These are phyloP conservation scores for Stereum hirsutum DNA, from an alignment of 1,284 basidiomycete species.

Conservation along the genomic window DNA sequence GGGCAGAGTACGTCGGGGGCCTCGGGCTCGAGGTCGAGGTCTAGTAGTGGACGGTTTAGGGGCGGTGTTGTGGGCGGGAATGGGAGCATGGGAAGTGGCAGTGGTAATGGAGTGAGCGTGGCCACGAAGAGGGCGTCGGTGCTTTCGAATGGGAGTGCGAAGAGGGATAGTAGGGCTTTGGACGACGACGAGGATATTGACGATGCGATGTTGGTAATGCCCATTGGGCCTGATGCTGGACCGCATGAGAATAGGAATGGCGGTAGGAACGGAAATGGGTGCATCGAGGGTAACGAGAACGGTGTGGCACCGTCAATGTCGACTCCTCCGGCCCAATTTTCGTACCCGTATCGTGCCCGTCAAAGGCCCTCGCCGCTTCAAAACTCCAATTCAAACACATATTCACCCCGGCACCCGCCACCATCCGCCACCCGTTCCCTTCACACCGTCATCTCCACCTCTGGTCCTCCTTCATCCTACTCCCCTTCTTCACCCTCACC, in stretches of 20 bases:
- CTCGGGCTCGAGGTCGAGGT: conserved; percentile 15
- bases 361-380: conserved; percentile 9
- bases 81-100: no score
- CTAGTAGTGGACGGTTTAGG: conserved; percentile 16
- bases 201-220: conserved; percentile 69
- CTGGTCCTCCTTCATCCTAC: no score
- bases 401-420: no score
- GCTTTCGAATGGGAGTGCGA: conserved; percentile 10
- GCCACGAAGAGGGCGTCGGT: conserved; percentile 4
- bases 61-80: no score
- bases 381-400: conserved; percentile 10
- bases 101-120: no score
- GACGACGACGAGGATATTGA: conserved; percentile 64
- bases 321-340: no score
- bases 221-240: conserved; percentile 42
- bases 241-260: conserved; percentile 2
- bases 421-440: conserved; percentile 18
- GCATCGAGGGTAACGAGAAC: conserved; percentile 8
- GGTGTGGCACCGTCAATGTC: no score
- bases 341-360: conserved; percentile 11
- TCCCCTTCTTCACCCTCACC: no score
- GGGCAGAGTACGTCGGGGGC: conserved; percentile 11
- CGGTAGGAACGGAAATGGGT: neutral
- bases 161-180: conserved; percentile 23
- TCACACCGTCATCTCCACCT: conserved; percentile 17